Evolutionary conservation across 2,329 filamentous ascomycete species (phyloP), one percentile per base, ranked within the genome.

Genomic region (Pyricularia pennisetigena): DNA sequence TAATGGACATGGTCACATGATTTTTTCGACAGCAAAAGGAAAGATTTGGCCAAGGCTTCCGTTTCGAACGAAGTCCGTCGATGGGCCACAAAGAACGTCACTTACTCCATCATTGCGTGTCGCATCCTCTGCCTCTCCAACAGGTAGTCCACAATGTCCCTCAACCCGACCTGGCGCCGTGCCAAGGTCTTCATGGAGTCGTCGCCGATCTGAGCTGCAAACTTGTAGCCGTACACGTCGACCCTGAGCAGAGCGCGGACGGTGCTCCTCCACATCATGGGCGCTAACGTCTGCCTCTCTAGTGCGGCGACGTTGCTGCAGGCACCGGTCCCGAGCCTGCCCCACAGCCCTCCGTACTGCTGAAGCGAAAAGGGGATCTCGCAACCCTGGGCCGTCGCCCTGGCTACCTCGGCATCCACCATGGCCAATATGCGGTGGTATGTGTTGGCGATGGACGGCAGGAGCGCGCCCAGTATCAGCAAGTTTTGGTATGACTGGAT

Each of bases 391-490:
- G 75, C 74, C 61, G 78, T 78, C 12, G 85, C 86, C 0, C 72
- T 74, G 1, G 78, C 65, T 5, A 82, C 77, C 72, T 86, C 83
- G n/a, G 74, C 74, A 70, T 89, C 86, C 8, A 88, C 79, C 77
- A 86, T 80, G 65, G 77, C 75, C 14, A 89, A 77, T 64, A 89
- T 84, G 30, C 76, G 77, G 68, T 80, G 80, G 77, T 89, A 89
- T 8, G 84, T 83, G 73, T 86, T 83, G 67, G 83, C 85, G 63
- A 86, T 81, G 9, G 84, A 83, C 1, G 86, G 85, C 3, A 89
- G 77, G 32, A 89, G 79, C 1, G 85, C 82, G 7, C 82, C 84
- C 4, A 89, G 77, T 67, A 86, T 79, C 85, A 88, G 88, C 66
- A 83, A 79, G 72, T 82, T 87, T 73, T 88, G 86, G 70, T 86